Evolutionary conservation across 2,329 filamentous ascomycete species (phyloP).

Genomic region (Diaporthe vaccinii): DNA sequence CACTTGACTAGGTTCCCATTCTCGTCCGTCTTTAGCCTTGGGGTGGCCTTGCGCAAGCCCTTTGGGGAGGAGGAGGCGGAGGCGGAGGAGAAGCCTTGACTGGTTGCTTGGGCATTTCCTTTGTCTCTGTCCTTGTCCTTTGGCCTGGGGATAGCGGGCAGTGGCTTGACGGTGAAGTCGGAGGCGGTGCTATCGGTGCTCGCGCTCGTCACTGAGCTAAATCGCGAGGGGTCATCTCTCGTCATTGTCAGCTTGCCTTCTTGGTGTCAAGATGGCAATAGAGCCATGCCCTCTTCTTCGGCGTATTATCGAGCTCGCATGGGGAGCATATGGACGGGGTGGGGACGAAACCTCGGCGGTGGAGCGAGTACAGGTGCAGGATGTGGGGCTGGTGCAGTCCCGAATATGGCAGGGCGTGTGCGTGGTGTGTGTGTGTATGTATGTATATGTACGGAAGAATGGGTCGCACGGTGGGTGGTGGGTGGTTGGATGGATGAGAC

Average conservation of each 20-base stretch:
- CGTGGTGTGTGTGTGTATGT: background rate
- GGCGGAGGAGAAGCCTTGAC: slow-evolving; percentile 45
- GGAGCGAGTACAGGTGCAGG: background rate
- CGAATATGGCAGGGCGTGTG: background rate
- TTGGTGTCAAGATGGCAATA: slow-evolving; percentile 38
- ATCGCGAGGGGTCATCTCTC: slow-evolving; percentile 75
- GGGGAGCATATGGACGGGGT: slow-evolving; percentile 31
- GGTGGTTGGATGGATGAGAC: slow-evolving; percentile 20
- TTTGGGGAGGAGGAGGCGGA: slow-evolving; percentile 44
- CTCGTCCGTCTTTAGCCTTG: slow-evolving; percentile 70
- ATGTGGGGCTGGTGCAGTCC: background rate
- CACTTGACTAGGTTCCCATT: slow-evolving; percentile 58
- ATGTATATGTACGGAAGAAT: background rate
- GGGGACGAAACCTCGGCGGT: slow-evolving; percentile 11
- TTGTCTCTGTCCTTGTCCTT: slow-evolving; percentile 39
- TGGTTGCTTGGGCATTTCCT: slow-evolving; percentile 28
- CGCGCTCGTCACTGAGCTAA: slow-evolving; percentile 76
- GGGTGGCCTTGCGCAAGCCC: slow-evolving; percentile 53
- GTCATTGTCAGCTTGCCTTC: slow-evolving; percentile 64
- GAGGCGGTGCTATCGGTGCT: slow-evolving; percentile 77
- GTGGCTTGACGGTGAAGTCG: slow-evolving; percentile 72
- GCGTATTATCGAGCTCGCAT: slow-evolving; percentile 38
- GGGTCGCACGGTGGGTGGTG: background rate
- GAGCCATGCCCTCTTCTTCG: slow-evolving; percentile 40
- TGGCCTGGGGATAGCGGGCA: slow-evolving; percentile 49